phyloP scores from a whole-genome alignment of 129 eudicot species.

The Flaveria brownii region DNA sequence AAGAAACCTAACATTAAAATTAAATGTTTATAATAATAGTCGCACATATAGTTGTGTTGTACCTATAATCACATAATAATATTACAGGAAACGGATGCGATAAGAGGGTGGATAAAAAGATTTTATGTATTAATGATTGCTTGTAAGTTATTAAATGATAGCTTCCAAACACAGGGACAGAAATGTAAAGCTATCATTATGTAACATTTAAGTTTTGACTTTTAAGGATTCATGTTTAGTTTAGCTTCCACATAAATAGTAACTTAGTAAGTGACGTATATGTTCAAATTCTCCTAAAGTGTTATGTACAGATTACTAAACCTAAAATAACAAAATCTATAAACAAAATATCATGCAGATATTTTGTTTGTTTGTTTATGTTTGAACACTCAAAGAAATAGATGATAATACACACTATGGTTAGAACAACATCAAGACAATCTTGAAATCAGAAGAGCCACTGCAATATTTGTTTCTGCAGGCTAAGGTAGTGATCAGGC shows the following conservation, averaged over 20 bases:
- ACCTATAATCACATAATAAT: neutral
- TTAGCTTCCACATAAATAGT: conserved; percentile 16
- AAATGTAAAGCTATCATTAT: neutral
- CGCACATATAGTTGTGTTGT: neutral
- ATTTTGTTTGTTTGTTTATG: too few relatives aligned
- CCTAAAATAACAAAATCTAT: too few relatives aligned
- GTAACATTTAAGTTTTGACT: neutral
- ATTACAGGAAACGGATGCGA: neutral
- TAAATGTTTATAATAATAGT: too few relatives aligned
- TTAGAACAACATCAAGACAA: too few relatives aligned
- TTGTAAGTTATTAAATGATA: too few relatives aligned
- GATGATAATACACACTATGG: too few relatives aligned
- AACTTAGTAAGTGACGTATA: neutral
- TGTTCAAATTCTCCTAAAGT: neutral
- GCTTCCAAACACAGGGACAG: conserved; percentile 5
- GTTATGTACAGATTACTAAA: too few relatives aligned
- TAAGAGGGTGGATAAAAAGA: neutral
- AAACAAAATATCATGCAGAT: too few relatives aligned
- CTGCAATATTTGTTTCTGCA: conserved; percentile 3
- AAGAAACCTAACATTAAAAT: too few relatives aligned
- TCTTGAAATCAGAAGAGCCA: too few relatives aligned
- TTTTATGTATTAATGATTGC: neutral
- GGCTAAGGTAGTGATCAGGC: conserved; percentile 21
- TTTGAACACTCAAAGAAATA: too few relatives aligned
- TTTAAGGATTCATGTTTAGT: too few relatives aligned